Conservation (phyloP, 2,329 filamentous ascomycete genomes). For the Colletotrichum sp. region DNA sequence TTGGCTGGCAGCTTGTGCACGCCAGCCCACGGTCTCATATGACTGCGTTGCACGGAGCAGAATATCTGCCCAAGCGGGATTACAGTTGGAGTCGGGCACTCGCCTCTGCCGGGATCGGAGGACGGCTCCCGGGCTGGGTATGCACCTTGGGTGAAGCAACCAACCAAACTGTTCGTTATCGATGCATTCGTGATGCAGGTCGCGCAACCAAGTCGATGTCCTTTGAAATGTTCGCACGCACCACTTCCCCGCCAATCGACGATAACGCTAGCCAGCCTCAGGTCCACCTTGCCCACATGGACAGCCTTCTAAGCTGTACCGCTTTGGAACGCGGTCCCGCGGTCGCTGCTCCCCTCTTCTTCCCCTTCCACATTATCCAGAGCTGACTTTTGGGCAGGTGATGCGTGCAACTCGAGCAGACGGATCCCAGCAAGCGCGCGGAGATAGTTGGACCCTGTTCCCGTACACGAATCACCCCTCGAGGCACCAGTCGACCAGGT, state of each 20-base stretch:
- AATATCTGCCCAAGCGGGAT: neutral
- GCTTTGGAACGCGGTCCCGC: neutral
- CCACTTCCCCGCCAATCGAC: neutral
- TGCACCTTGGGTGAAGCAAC: neutral
- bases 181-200: neutral
- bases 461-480: neutral
- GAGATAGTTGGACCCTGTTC: neutral
- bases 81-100: neutral
- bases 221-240: neutral
- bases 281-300: neutral
- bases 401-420: neutral
- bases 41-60: neutral
- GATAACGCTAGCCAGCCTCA: neutral
- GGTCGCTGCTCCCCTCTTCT: neutral
- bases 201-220: neutral
- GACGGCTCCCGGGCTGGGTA: neutral
- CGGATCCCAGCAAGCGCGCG: neutral
- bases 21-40: neutral
- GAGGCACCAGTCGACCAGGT: neutral
- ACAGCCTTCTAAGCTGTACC: neutral
- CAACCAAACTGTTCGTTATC: neutral
- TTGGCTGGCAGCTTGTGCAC: neutral
- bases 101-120: too few species aligned
- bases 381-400: neutral
- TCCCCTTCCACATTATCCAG: neutral